Percentiles rank a stretch among this genome's conserved stretches.
Conservation (phyloP, 495 filamentous ascomycete species). For the Hypoxylon perforatum region DNA sequence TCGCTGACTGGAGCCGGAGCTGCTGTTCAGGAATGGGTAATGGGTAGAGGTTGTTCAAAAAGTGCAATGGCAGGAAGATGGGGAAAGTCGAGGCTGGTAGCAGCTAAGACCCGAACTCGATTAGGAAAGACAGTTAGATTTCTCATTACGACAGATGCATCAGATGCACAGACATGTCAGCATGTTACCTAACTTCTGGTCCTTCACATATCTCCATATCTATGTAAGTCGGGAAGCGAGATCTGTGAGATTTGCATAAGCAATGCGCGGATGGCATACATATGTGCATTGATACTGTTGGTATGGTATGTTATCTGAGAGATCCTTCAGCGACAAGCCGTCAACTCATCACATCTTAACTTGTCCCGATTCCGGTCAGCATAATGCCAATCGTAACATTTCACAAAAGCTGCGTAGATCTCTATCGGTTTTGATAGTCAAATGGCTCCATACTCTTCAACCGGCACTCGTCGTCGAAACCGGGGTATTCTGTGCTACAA, state of each 20-base stretch:
- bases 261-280: constrained; percentile 30
- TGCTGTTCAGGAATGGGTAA: constrained; percentile 32
- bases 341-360: neutral
- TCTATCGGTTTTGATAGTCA: neutral
- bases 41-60: constrained; percentile 28
- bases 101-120: constrained; percentile 31
- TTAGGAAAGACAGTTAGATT: constrained; percentile 35
- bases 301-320: neutral
- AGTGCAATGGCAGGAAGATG: constrained; percentile 22
- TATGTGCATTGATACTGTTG: neutral
- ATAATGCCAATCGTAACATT: neutral
- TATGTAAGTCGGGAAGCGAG: constrained; percentile 7
- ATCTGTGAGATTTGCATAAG: constrained; percentile 18
- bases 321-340: constrained; percentile 1
- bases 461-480: constrained; percentile 16
- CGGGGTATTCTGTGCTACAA: constrained; percentile 20
- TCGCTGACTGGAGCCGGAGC: constrained; percentile 7
- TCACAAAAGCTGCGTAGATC: constrained; percentile 4
- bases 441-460: constrained; percentile 4
- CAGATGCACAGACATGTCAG: constrained; percentile 19
- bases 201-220: neutral
- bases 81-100: constrained; percentile 41
- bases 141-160: constrained; percentile 29
- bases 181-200: neutral
- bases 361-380: neutral